These are phyloP conservation scores for Brassica balearica DNA, from an alignment of 441 rosid species.

Conservation along the genomic window DNA sequence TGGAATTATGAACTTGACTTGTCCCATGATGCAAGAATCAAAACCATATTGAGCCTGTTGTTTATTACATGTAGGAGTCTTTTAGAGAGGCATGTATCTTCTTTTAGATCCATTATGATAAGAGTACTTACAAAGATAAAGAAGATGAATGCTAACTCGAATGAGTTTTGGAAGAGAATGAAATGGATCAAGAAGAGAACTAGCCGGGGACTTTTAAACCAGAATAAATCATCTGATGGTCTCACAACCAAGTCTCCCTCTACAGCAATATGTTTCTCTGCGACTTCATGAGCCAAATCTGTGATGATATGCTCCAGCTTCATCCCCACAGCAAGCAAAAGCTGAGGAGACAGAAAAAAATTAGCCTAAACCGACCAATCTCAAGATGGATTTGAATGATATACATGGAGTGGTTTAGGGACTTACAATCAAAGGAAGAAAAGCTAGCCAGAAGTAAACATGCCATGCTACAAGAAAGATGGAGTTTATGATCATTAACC, in stretches of 20 bases:
- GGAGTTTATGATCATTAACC: neutral
- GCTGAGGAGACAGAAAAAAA: constrained; percentile 47
- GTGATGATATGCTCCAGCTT: constrained; percentile 85
- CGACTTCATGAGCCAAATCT: constrained; percentile 73
- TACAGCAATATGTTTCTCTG: constrained; percentile 62
- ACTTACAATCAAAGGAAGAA: constrained; percentile 79
- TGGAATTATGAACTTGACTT: constrained; percentile 61
- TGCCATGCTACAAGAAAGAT: constrained; percentile 71
- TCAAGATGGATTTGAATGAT: neutral
- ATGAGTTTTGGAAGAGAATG: constrained; percentile 87
- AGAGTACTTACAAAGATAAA: constrained; percentile 69
- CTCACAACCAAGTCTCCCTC: constrained; percentile 67
- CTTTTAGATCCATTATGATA: neutral
- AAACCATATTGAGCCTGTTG: constrained; percentile 77
- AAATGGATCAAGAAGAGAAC: constrained; percentile 76
- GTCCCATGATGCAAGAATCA: constrained; percentile 82
- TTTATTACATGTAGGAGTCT: constrained; percentile 15
- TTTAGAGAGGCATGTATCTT: neutral
- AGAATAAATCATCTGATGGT: constrained; percentile 86
- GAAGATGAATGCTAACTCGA: constrained; percentile 80
- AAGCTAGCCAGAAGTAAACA: constrained; percentile 85
- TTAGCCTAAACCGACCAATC: neutral
- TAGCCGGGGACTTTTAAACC: constrained; percentile 71
- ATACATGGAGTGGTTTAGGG: neutral
- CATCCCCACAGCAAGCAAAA: constrained; percentile 82